phyloP scores from a whole-genome alignment of 139 green algal genomes.

The Micractinium conductrix region DNA sequence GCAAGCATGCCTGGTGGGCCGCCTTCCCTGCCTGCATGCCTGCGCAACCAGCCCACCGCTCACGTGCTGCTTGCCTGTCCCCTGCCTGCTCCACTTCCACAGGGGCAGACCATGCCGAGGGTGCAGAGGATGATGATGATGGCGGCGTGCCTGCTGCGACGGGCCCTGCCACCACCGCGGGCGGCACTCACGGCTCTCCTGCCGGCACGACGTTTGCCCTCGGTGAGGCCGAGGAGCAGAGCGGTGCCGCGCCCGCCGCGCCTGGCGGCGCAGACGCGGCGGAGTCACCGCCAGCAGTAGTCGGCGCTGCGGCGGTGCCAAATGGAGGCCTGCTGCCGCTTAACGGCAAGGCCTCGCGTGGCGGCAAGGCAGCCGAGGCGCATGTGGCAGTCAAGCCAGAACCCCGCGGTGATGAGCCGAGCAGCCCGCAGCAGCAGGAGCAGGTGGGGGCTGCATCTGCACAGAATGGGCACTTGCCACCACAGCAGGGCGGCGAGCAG shows the following conservation, averaged over 20 bases:
- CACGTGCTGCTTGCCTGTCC: not conserved
- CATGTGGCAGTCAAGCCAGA: not conserved
- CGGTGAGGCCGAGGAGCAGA: not conserved
- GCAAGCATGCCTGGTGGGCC: not conserved
- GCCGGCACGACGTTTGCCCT: too few species aligned
- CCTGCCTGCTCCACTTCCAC: not conserved
- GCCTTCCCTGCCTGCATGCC: not conserved
- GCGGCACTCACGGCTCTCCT: not conserved
- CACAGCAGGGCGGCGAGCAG: too few species aligned
- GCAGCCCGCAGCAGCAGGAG: not conserved
- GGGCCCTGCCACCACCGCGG: too few species aligned
- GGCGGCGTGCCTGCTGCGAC: too few species aligned
- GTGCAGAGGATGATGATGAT: not conserved
- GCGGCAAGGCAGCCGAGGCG: not conserved
- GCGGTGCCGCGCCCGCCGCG: not conserved
- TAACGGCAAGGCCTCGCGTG: not conserved
- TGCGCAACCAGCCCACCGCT: not conserved
- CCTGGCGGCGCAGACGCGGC: too few species aligned
- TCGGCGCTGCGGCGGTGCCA: too few species aligned
- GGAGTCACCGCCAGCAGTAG: too few species aligned
- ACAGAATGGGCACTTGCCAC: too few species aligned
- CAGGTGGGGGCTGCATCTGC: too few species aligned
- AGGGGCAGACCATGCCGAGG: not conserved
- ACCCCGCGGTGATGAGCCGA: not conserved
- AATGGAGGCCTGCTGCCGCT: not conserved